Conservation (phyloP, 805 yeast species). For the Myxozyma melibiosi region DNA sequence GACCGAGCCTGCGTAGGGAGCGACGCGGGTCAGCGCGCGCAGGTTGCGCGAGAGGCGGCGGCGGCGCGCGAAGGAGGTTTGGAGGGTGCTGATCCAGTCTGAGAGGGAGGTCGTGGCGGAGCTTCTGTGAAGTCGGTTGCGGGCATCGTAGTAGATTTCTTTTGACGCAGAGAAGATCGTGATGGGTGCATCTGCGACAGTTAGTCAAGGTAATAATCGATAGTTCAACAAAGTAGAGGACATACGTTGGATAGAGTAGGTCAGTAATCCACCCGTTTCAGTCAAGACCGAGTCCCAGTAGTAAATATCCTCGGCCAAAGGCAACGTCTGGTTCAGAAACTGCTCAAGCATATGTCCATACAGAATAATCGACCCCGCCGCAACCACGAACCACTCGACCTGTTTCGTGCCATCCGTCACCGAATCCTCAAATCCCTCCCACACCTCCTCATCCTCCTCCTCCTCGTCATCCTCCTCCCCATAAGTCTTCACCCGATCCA, state of each 20-base stretch:
- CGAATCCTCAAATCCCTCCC: conserved; percentile 16
- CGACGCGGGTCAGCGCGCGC: neutral
- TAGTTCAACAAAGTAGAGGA: conserved; percentile 33
- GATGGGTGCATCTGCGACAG: conserved; percentile 28
- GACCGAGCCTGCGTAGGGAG: conserved; percentile 1
- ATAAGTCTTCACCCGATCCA: neutral
- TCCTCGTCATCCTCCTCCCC: neutral
- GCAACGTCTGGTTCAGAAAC: conserved; percentile 48
- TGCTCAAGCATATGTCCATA: conserved; percentile 44
- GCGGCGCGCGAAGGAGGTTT: conserved; percentile 10
- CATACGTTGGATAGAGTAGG: conserved; percentile 48
- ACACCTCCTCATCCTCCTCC: neutral
- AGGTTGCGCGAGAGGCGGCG: conserved; percentile 3
- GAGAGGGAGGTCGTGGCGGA: conserved; percentile 15
- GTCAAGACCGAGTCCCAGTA: conserved; percentile 50
- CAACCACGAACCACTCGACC: conserved; percentile 40
- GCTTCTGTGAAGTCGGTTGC: conserved; percentile 6
- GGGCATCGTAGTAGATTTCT: conserved; percentile 30
- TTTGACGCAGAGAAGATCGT: conserved; percentile 12
- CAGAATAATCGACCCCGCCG: conserved; percentile 42
- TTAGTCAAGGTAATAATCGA: neutral
- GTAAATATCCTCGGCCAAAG: conserved; percentile 48
- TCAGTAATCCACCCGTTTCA: conserved; percentile 40
- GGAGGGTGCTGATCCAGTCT: conserved; percentile 18
- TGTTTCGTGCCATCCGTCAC: conserved; percentile 16